phyloP scores from a whole-genome alignment of 2,329 filamentous ascomycete species.

The Drechslerella coelobrocha region DNA sequence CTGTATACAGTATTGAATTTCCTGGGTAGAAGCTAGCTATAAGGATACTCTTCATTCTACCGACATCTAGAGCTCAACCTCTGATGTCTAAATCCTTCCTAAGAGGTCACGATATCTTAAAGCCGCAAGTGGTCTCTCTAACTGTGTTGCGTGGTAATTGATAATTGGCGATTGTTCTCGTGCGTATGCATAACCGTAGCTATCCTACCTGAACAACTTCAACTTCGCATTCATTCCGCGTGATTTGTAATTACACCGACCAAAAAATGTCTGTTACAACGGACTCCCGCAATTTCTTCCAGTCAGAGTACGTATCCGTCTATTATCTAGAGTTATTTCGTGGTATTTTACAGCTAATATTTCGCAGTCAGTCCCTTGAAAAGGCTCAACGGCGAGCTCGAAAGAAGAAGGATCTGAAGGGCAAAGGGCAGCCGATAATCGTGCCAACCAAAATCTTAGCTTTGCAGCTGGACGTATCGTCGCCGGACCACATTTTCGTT shows the following conservation, averaged over 20 bases:
- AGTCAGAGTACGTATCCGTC: conserved; percentile 77
- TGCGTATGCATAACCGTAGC: too few species aligned
- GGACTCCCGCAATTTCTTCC: conserved; percentile 84
- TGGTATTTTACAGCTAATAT: conserved; percentile 14
- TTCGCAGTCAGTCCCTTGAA: conserved; percentile 55
- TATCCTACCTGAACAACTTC: too few species aligned
- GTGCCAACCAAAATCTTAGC: conserved; percentile 87
- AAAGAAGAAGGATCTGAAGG: conserved; percentile 75
- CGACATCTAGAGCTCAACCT: background rate
- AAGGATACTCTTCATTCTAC: conserved; percentile 9
- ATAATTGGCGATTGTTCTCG: too few species aligned
- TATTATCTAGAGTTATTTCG: conserved; percentile 24
- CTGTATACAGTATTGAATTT: conserved; percentile 28
- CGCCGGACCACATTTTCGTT: conserved; percentile 71
- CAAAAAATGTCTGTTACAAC: conserved; percentile 69
- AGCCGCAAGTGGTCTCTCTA: too few species aligned
- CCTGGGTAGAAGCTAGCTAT: conserved; percentile 17
- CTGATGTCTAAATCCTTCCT: background rate
- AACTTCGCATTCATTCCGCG: background rate
- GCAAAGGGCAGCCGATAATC: conserved; percentile 78
- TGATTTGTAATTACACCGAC: too few species aligned
- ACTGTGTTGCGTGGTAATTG: too few species aligned
- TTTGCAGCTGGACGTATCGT: conserved; percentile 71
- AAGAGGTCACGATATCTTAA: too few species aligned
- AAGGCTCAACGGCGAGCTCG: conserved; percentile 67